Evolutionary conservation across 2,329 filamentous ascomycete genomes (phyloP), one percentile per base, ranked within the genome.

Genomic region (Aspergillus latus): DNA sequence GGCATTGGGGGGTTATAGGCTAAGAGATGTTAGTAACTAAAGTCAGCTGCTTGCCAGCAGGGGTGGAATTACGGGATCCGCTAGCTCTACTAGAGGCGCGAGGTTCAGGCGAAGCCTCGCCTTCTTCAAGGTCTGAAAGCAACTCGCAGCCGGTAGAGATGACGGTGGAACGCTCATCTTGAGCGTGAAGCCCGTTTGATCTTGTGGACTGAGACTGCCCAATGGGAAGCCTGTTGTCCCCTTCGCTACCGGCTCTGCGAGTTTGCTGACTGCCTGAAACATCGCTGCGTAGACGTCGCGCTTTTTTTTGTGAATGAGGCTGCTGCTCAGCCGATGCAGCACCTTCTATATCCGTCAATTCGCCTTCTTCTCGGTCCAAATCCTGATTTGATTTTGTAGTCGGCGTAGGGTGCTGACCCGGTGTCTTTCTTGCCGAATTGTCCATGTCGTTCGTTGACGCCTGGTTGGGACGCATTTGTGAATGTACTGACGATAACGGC

Each of bases 281-380:
- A 11, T 46, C 37, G 21, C 32, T 13, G 37, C 43, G 37, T 50
- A 26, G 15, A 28, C n/a, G 56, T 13, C 44, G 49, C 8, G 40
- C 28, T 5, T 28, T 37, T 34, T 42, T 5, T 16, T 16, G 21
- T 26, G 45, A 39, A 49, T 45, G 9, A 43, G n/a, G 15, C 16
- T 28, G 29, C 4, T 42, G 7, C 8, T 36, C 37, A 7, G 28
- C 45, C 21, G 44, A 21, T 6, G 26, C 30, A 11, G 40, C 43
- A 8, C 82, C 78, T 63, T 88, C 85, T 15, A 80, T 83, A 64
- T 93, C 90, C 60, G 85, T 89, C 30, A 94, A 71, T 70, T 95
- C 90, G 13, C 88, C 89, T 65, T 95, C 90, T 66, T 94, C 89
- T 54, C 76, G 76, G 55, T 82, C 80, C 53, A 71, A 71, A 45